These are phyloP conservation scores for Huntiella bhutanensis DNA, from an alignment of 2,329 filamentous ascomycete species.

Conservation along the genomic window DNA sequence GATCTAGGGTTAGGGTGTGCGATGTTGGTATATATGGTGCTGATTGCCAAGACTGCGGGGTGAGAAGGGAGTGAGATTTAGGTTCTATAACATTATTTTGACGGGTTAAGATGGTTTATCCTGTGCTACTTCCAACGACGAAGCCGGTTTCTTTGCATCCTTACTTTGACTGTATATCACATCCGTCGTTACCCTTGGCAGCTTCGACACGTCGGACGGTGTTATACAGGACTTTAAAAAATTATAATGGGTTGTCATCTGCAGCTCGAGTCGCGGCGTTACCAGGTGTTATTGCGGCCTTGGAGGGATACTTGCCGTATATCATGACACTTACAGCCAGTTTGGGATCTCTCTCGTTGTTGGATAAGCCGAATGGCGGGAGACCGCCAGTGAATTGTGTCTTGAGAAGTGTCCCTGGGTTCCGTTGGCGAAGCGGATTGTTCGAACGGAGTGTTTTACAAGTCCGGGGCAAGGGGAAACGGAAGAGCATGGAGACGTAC, in stretches of 20 bases:
- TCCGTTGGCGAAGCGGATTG: slow-evolving; percentile 55
- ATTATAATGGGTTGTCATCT: slow-evolving; percentile 68
- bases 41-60: too few species aligned
- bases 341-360: slow-evolving; percentile 19
- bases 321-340: slow-evolving; percentile 60
- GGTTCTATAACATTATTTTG: too few species aligned
- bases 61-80: too few species aligned
- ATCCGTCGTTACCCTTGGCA: slow-evolving; percentile 70
- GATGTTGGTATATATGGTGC: too few species aligned
- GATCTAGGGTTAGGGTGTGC: too few species aligned
- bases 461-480: slow-evolving; percentile 42
- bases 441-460: slow-evolving; percentile 30
- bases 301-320: slow-evolving; percentile 69
- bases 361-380: too few species aligned
- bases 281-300: slow-evolving; percentile 43
- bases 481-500: slow-evolving; percentile 44
- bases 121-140: slow-evolving; percentile 75
- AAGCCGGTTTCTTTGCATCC: slow-evolving; percentile 68
- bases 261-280: slow-evolving; percentile 53
- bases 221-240: slow-evolving; percentile 67
- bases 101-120: slow-evolving; percentile 56
- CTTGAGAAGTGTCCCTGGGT: slow-evolving; percentile 26
- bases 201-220: slow-evolving; percentile 72
- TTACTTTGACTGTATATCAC: slow-evolving; percentile 58
- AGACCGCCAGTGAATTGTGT: slow-evolving; percentile 5